Percentiles rank a stretch among this genome's conserved stretches.
Conservation (phyloP, 345 rosid genomes). For the Brassica cretica region DNA sequence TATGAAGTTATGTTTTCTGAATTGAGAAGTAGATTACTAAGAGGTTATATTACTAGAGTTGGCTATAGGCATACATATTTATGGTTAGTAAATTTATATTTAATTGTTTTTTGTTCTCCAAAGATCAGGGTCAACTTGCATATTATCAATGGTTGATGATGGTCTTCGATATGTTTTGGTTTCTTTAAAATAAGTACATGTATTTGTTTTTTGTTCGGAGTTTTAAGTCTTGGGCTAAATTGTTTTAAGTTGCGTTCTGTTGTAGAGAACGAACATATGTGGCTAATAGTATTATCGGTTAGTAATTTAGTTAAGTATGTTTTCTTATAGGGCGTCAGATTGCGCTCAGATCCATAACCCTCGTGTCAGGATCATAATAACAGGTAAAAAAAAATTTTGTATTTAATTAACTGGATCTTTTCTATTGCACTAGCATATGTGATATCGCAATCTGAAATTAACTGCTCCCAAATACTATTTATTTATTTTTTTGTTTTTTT, state of each 20-base stretch:
- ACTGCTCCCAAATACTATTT: not conserved
- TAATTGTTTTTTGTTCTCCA: not conserved
- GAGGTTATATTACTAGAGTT: not conserved
- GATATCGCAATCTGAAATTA: not conserved
- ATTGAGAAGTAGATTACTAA: too few species aligned
- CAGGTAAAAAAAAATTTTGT: too few species aligned
- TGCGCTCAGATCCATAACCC: not conserved
- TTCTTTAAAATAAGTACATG: not conserved
- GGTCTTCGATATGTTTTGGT: not conserved
- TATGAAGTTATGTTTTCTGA: not conserved
- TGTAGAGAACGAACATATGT: not conserved
- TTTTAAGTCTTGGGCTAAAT: not conserved
- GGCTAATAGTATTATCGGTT: not conserved
- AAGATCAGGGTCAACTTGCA: not conserved
- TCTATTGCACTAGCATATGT: not conserved
- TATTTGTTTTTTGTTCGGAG: not conserved
- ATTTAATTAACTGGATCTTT: too few species aligned
- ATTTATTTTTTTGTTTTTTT: not conserved
- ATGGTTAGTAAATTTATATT: not conserved
- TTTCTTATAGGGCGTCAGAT: not conserved
- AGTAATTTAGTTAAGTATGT: not conserved
- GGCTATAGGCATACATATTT: not conserved
- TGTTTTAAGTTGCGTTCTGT: not conserved
- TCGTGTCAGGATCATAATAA: too few species aligned
- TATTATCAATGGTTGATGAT: not conserved